phyloP scores from a whole-genome alignment of 345 rosid species.

The Atalantia buxifolia region DNA sequence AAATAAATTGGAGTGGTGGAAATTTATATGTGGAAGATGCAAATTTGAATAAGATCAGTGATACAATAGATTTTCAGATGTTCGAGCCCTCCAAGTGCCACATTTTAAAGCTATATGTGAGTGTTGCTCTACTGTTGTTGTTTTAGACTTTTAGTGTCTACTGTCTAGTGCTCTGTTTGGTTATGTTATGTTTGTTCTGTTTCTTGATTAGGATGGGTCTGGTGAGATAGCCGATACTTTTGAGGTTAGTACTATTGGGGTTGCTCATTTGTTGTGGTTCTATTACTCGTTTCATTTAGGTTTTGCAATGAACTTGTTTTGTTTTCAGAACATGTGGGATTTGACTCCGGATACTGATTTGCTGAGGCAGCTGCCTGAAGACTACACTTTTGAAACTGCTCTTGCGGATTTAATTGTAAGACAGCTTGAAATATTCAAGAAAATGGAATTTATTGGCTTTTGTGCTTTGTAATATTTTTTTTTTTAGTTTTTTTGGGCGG shows the following conservation, averaged over 20 bases:
- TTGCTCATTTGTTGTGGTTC: background rate
- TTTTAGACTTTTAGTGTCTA: background rate
- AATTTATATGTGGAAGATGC: conserved; percentile 30
- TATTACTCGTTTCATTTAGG: background rate
- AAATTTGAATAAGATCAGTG: conserved; percentile 19
- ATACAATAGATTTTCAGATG: conserved; percentile 23
- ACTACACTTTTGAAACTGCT: conserved; percentile 62
- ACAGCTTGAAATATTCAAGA: background rate
- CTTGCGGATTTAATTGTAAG: conserved; percentile 73
- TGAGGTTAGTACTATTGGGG: conserved; percentile 38
- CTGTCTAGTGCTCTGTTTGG: conserved; percentile 11
- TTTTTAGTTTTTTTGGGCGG: too few relatives aligned
- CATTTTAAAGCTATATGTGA: conserved; percentile 48
- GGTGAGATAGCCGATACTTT: conserved; percentile 26
- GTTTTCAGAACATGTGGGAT: conserved; percentile 75
- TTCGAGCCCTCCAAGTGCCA: conserved; percentile 42
- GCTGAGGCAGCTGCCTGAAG: conserved; percentile 57
- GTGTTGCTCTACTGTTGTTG: conserved; percentile 8
- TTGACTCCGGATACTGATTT: conserved; percentile 65
- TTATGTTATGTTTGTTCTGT: background rate
- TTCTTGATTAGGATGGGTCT: conserved; percentile 53
- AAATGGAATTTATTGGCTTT: background rate
- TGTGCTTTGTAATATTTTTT: background rate
- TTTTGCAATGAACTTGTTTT: conserved; percentile 2
- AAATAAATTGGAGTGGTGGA: conserved; percentile 34